phyloP scores from a whole-genome alignment of 2,329 filamentous ascomycete species.

The Ceratocystis smalleyi region DNA sequence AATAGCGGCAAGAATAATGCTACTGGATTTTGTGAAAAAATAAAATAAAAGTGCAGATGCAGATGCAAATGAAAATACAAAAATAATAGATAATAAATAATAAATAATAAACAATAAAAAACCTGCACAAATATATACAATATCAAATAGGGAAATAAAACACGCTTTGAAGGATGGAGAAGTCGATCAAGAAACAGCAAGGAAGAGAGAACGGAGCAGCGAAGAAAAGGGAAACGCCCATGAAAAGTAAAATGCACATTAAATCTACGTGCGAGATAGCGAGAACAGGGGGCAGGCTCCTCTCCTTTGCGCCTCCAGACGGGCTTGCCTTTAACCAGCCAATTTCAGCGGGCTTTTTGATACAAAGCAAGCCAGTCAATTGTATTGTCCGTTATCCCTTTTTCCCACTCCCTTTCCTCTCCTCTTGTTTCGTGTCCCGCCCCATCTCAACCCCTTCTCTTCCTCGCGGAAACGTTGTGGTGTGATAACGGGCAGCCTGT shows the following conservation, averaged over 20 bases:
- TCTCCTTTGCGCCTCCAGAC: no score
- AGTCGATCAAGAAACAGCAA: not conserved
- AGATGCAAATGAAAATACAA: not conserved
- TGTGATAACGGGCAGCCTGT: no score
- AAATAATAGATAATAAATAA: not conserved
- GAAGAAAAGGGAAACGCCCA: not conserved
- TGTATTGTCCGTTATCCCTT: not conserved
- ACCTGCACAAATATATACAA: not conserved
- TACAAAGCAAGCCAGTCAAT: not conserved
- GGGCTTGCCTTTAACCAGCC: not conserved
- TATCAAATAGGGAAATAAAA: not conserved
- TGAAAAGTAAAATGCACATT: not conserved
- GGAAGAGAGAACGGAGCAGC: not conserved
- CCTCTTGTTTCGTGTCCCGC: no score
- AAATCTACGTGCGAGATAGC: no score
- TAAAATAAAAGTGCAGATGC: no score
- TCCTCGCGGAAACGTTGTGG: no score
- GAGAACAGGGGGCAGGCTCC: no score
- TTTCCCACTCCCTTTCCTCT: no score
- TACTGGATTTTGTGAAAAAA: not conserved
- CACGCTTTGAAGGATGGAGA: not conserved
- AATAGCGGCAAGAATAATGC: not conserved
- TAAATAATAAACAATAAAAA: not conserved
- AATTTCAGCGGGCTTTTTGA: not conserved
- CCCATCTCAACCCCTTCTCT: no score